These are phyloP conservation scores for Fusarium sp. DNA, from an alignment of 2,329 filamentous ascomycete species.

Conservation along the genomic window DNA sequence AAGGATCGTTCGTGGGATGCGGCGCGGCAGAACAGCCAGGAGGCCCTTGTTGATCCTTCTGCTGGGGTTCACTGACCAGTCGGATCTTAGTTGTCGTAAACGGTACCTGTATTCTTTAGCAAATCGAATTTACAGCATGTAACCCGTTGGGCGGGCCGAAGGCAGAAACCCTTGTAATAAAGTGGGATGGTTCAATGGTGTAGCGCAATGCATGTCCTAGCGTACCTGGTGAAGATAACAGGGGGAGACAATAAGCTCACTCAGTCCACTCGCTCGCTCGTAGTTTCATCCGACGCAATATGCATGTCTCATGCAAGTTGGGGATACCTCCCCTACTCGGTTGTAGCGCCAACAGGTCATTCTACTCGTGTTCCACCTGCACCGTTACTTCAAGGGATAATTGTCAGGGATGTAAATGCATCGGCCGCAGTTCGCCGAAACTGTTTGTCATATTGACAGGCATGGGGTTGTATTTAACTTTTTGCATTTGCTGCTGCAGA, in stretches of 20 bases:
- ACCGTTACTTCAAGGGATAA: neutral
- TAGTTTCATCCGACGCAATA: neutral
- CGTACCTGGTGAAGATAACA: neutral
- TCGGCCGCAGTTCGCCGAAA: constrained; percentile 1
- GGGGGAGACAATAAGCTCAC: neutral
- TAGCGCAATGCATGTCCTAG: neutral
- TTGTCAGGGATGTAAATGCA: neutral
- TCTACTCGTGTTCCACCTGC: neutral
- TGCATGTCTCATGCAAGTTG: constrained; percentile 10
- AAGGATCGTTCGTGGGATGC: constrained; percentile 12
- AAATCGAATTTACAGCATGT: neutral
- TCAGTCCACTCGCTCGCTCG: neutral
- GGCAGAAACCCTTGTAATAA: neutral
- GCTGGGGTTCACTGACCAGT: neutral
- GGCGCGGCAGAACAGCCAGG: constrained; percentile 21
- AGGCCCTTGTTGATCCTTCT: constrained; percentile 20
- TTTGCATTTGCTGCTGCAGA: neutral
- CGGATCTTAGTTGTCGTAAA: neutral
- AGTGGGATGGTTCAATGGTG: neutral
- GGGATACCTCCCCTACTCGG: constrained; percentile 7
- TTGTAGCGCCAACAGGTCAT: neutral
- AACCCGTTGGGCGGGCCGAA: neutral
- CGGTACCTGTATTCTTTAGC: neutral
- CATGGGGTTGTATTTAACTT: constrained; percentile 5
- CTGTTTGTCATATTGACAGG: neutral